Base-by-base conservation (phyloP, 2,329 filamentous ascomycete species). In the Colletotrichum sublineola region DNA sequence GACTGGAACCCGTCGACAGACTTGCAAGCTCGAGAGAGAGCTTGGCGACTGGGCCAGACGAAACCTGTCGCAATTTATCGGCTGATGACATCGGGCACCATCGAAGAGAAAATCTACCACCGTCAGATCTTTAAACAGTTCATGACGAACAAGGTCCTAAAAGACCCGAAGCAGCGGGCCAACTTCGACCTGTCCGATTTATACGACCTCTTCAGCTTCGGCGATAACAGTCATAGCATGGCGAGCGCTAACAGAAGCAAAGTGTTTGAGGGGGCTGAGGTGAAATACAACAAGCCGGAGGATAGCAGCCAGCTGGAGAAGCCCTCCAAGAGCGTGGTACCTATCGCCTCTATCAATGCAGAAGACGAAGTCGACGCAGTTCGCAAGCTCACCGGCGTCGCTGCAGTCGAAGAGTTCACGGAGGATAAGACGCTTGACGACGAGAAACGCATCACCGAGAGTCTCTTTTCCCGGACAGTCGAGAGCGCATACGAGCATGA, bases 1-100 rank as follows among this genome's bases (percentile, higher is more conserved):
- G 96, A 99, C 80, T 99, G 96, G 96, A 98, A 98, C 77, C 96
- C 96, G 2, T 98, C 96, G 0, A 98, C 96, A 0, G 96, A 99
- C 79, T 87, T 98, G 36, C 96, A 99, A 83, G 96, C 96, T 20
- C 92, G 96, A 60, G 96, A 99, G 82, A 90, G 96, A 78, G 96
- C 97, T 7, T 99, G 96, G 96, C 91, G 96, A 69, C 85, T 99
- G 2, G 96, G 96, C 0, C 96, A 99, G 83, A 98, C 97, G 81
- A 92, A 93, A 66, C 94, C 97, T 60, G 96, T 99, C 38, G 95
- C 94, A 5, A 97, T 99, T 31, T 99, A 98, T 80, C 93, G 97
- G 46, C 87, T 99, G n/a, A 97, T 99, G 93, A 97, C 94, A 5
- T 94, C 96, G 6, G 96, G 96, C 1, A 99, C 97, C 0, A 99